Conservation (phyloP, 2,329 filamentous ascomycete species). For the Aspergillus versicolor region DNA sequence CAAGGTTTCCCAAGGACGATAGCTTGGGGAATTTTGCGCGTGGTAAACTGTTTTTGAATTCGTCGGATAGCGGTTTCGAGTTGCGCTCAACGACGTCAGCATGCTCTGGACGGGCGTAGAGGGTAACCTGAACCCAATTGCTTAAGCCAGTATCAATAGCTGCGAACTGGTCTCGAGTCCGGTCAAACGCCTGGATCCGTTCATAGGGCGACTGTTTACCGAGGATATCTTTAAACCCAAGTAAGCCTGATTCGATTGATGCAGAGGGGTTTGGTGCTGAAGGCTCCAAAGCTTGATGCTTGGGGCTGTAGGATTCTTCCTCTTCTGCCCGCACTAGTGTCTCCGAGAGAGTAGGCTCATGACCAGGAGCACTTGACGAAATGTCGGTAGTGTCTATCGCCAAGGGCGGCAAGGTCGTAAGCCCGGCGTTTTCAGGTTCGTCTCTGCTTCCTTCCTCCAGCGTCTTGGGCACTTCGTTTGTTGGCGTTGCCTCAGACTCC, state of each 20-base stretch:
- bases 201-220: constrained; percentile 64
- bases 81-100: constrained; percentile 43
- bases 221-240: constrained; percentile 75
- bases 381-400: constrained; percentile 17
- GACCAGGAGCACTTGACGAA: constrained; percentile 11
- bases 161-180: constrained; percentile 70
- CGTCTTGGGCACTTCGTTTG: constrained; percentile 5
- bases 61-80: constrained; percentile 29
- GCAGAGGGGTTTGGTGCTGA: constrained; percentile 15
- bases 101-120: constrained; percentile 55
- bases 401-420: constrained; percentile 32
- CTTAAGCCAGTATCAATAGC: constrained; percentile 72
- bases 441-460: constrained; percentile 4
- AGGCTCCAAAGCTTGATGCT: constrained; percentile 10
- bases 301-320: constrained; percentile 2
- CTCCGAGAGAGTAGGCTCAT: constrained; percentile 16
- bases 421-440: constrained; percentile 27
- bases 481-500: constrained; percentile 9
- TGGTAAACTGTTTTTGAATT: constrained; percentile 31
- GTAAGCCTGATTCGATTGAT: constrained; percentile 42
- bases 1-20: constrained; percentile 31
- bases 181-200: constrained; percentile 71
- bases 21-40: constrained; percentile 45
- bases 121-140: constrained; percentile 55
- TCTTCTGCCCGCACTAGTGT: constrained; percentile 10